Evolutionary conservation across 257 asterid species (phyloP), one percentile per base, ranked within the genome.

Genomic region (Solanum appendiculatum): DNA sequence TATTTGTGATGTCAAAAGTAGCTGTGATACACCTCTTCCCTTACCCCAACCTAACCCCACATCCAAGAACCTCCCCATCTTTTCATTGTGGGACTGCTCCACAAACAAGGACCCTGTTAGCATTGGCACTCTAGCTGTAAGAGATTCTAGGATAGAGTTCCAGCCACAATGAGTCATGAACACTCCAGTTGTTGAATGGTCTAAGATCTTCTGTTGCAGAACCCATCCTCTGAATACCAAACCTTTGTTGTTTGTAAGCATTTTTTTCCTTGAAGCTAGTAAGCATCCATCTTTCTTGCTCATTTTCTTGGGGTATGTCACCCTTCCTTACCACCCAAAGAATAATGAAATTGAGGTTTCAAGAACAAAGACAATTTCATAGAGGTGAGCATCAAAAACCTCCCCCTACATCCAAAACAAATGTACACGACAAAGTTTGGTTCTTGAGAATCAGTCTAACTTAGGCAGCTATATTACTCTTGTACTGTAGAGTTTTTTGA

Each of bases 151-250:
- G n/a, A n/a, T n/a, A n/a, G n/a, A n/a, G n/a, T n/a, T n/a, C n/a
- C n/a, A n/a, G n/a, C 18, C 91, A 34, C 92, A 90, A 23, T 88
- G 89, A 10, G 87, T 90, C 88, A 90, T 14, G 77, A 90, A 90
- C 7, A 74, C 91, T 34, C 92, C 88, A 2, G 70, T 36, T 0
- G 92, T 51, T 6, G 86, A 72, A 48, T 90, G 91, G 29, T 86
- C 29, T 29, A 90, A 51, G 44, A 90, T 90, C 73, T 0, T 15
- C 34, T 86, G 8, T 42, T 90, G 89, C 1, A 89, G 91, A 1
- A 87, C 91, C 92, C 91, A 90, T 2, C 89, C 88, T 63, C 74
- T 69, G 15, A 86, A 40, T 5, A 90, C 86, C 29, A 90, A 29
- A 12, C 92, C 90, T 82, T 68, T 87, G 9, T 73, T 69, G 18